Base-by-base conservation (phyloP, 345 rosid genomes). In the Dovyalis caffra region DNA sequence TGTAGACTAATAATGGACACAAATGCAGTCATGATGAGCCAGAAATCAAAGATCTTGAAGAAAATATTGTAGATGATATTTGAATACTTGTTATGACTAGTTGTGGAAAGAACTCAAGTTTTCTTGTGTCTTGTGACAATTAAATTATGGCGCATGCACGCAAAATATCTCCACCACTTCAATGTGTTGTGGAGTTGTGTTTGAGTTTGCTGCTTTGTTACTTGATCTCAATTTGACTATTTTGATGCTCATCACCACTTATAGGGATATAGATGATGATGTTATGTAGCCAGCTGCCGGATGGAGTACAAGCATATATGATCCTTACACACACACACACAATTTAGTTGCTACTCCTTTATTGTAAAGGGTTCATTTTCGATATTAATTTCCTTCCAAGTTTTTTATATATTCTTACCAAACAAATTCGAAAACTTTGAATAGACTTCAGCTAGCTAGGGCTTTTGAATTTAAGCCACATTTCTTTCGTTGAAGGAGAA, bases 71-170 rank as follows among this genome's bases (percentile, higher is more conserved):
- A 21, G 60, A 21, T 5, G 60, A 53, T 1, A 53, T 53, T 18
- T n/a, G n/a, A n/a, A n/a, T n/a, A n/a, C n/a, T n/a, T n/a, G 18
- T 4, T 2, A 20, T 21, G 25, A 18, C 25, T 21, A 51, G n/a
- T 20, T 8, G 57, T 51, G 57, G 57, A 51, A 51, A 51, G 57
- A 51, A 33, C 26, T 64, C 67, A 20, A 32, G 35, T 20, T 64
- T 35, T 20, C 38, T 33, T 64, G 35, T 33, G 67, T 31, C 67
- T 32, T 18, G 23, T 31, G 37, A 64, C 9, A 63, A 15, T 8
- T 32, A 64, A 14, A 64, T 64, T 20, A 64, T 64, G 67, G 67
- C 40, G 67, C 67, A 33, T 64, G 67, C 67, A 64, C n/a, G 67
- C 40, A 32, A 6, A 64, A 64, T 64, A 64, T 64, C 8, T 64